Evolutionary conservation across 164 flowering plant genomes (phyloP), one percentile per base, ranked within the genome.

Genomic region (Tetrastigma voinierianum): DNA sequence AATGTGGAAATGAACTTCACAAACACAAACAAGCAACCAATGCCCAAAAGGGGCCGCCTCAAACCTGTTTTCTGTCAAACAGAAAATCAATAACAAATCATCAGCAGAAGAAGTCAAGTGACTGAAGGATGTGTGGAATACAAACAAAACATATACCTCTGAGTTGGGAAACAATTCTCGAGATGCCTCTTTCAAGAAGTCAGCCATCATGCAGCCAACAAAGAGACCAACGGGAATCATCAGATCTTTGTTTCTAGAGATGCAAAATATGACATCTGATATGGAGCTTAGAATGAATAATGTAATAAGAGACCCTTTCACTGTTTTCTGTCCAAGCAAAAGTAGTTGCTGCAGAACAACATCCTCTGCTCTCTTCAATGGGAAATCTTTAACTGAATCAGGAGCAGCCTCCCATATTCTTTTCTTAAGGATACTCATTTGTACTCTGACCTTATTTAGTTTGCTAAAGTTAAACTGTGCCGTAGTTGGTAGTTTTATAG

Each of bases 161-260:
- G 70, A 57, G 46, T 54, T 64, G 46, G 21, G 69, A 49, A 81
- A 69, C 66, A 86, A 52, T 68, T 80, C 86, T 59, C 46, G 70
- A 15, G 69, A 70, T 49, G 70, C 70, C 75, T 88, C 89, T 25
- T 78, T 87, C 21, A 87, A 55, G 77, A 84, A 78, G 40, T 81
- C 83, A 60, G 87, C 59, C 60, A 78, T 21, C 54, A 72, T 25
- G 70, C 82, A 82, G 19, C 93, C 96, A 65, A 78, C 61, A 46
- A 84, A 72, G 5, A 90, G 88, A 63, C 91, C 91, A 19, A 86
- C 2, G 1, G 93, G 93, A n/a, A 90, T 77, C 56, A 86, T 40
- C 77, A 90, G 62, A 57, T 90, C 96, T 57, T 68, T 76, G 70
- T 83, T 87, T 67, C 61, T 76, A 13, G 81, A 69, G 51, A 87